Base-by-base conservation (phyloP, 2,329 filamentous ascomycete species). In the Biscogniauxia sp. region DNA sequence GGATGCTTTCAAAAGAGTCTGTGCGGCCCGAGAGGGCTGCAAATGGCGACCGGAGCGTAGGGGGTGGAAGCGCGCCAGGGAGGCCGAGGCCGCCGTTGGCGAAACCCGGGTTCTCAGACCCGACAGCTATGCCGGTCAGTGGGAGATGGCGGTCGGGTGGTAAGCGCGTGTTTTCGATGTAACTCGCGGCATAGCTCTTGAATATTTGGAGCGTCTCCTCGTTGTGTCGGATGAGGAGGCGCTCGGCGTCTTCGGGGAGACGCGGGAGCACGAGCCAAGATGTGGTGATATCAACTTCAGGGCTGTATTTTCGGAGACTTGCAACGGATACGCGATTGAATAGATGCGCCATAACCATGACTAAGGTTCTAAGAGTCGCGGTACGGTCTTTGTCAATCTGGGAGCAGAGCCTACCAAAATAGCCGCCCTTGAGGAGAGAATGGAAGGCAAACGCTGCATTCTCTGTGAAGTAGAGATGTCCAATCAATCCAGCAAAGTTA, bases 401-500 rank as follows among this genome's bases (percentile, higher is more conserved):
- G 2, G 78, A 78, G 69, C 89, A 91, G 0, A 93, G 74, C 20
- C 79, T 56, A 62, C 81, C 77, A 71, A 93, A 89, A 69, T 90
- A 93, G 0, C 90, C 89, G 2, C 82, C 84, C 61, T 86, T 88
- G 1, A 94, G 76, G 9, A 94, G 78, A 1, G 89, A 85, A 70
- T 93, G 90, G 74, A 93, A 91, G 0, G 89, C 89, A 70, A 93
- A 93, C 5, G 85, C 86, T 0, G 88, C 85, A 67, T 90, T 91
- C 67, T 93, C 89, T 0, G 88, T 90, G 68, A 88, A 92, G 76
- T 93, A 93, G 1, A 94, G 76, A 73, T 93, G 89, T 0, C 86
- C 84, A 0, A 93, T 83, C 3, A 86, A 79, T 0, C 87, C 86
- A 0, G 90, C 84, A 70, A 93, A 92, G 70, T 93, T 91, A 13